Percentiles rank a stretch among this genome's conserved stretches.
phyloP scores from a whole-genome alignment of 2,329 filamentous ascomycete species.

The Trematosphaeria pertusa region DNA sequence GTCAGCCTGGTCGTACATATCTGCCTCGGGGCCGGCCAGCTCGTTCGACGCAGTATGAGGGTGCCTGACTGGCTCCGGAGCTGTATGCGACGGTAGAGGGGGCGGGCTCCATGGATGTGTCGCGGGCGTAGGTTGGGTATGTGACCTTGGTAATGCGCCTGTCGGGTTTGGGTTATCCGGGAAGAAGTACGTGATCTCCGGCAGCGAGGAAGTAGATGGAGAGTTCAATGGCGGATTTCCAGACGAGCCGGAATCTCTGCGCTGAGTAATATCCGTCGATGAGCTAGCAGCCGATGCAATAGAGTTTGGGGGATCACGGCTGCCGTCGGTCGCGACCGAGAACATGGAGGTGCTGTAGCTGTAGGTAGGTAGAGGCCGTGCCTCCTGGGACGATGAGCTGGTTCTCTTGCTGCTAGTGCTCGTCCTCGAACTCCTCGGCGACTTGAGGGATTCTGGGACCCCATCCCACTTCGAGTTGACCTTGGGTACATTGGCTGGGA shows the following conservation, averaged over 20 bases:
- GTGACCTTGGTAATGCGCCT: conserved; percentile 19
- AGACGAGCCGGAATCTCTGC: conserved; percentile 16
- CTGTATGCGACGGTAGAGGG: background rate
- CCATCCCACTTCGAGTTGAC: conserved; percentile 64
- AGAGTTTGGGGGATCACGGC: conserved; percentile 39
- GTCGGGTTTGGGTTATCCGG: conserved; percentile 28
- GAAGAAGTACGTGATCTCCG: conserved; percentile 37
- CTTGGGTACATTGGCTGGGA: conserved; percentile 58
- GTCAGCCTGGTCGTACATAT: conserved; percentile 34
- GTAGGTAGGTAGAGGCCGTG: conserved; percentile 11
- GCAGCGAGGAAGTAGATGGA: conserved; percentile 29
- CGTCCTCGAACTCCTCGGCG: conserved; percentile 18
- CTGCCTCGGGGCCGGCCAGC: conserved; percentile 2
- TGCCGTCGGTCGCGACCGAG: conserved; percentile 33
- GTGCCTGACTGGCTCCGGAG: background rate
- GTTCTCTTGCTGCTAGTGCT: conserved; percentile 23
- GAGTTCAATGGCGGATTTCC: conserved; percentile 17
- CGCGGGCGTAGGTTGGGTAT: background rate
- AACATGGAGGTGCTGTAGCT: conserved; percentile 25
- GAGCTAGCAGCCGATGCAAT: conserved; percentile 32
- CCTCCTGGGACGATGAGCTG: conserved; percentile 25
- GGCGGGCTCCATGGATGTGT: conserved; percentile 10
- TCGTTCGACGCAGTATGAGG: background rate
- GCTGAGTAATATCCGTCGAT: conserved; percentile 11
- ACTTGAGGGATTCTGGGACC: conserved; percentile 52